Evolutionary conservation across 2,329 filamentous ascomycete species (phyloP).

Genomic region (Ustilaginoidea virens): DNA sequence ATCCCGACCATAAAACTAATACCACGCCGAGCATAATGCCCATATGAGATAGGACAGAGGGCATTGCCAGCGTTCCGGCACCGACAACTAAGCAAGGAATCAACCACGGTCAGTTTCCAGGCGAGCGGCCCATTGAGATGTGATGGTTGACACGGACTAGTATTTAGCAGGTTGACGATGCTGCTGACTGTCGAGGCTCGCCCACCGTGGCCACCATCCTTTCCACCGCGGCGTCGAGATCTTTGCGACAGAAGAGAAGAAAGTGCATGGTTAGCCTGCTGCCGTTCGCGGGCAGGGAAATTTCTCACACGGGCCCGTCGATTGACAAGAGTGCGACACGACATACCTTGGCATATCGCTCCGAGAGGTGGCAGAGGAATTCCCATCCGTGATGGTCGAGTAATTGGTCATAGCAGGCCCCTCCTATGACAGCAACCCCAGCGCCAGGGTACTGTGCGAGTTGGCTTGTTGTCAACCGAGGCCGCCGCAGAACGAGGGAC

Average conservation of each 20-base stretch:
- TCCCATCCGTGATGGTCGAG: slow-evolving; percentile 34
- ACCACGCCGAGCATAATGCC: slow-evolving; percentile 73
- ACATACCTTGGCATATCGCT: slow-evolving; percentile 35
- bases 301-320: too few relatives aligned
- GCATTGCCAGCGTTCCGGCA: slow-evolving; percentile 87
- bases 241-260: slow-evolving; percentile 15
- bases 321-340: too few relatives aligned
- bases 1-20: slow-evolving; percentile 80
- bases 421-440: slow-evolving; percentile 1
- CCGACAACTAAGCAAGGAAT: slow-evolving; percentile 55
- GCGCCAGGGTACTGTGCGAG: slow-evolving; percentile 3
- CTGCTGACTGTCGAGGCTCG: slow-evolving; percentile 82
- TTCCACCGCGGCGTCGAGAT: slow-evolving; percentile 47
- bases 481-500: neutral
- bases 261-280: neutral
- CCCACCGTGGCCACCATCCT: slow-evolving; percentile 51
- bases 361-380: slow-evolving; percentile 18
- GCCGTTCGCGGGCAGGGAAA: too few relatives aligned
- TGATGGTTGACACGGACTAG: slow-evolving; percentile 44
- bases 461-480: neutral
- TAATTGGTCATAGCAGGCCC: slow-evolving; percentile 36
- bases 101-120: slow-evolving; percentile 5
- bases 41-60: slow-evolving; percentile 90
- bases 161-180: slow-evolving; percentile 90
- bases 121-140: neutral